A percentile compares a stretch with the other conserved stretches of the same genome.
phyloP scores from a whole-genome alignment of 1,284 basidiomycete species.

The Laetiporus sulphureus region DNA sequence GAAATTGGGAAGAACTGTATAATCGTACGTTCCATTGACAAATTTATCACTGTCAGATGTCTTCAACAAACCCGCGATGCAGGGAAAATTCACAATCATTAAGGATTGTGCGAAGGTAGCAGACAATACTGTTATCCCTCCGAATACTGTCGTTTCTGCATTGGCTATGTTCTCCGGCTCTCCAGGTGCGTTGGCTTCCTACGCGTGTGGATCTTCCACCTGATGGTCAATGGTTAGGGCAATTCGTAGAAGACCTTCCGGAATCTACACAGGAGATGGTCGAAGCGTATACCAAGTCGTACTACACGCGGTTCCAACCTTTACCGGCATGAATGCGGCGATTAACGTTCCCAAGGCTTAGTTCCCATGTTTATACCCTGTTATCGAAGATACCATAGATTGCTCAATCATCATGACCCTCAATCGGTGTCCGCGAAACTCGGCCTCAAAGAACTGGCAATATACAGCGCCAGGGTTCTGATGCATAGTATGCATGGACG shows the following conservation, averaged over 20 bases:
- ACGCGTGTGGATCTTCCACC: constrained; percentile 1
- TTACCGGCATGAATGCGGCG: no score
- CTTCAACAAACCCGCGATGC: no score
- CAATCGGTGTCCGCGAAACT: no score
- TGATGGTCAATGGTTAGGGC: constrained; percentile 41
- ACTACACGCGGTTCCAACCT: constrained; percentile 58
- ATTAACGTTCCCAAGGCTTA: no score
- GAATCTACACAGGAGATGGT: constrained; percentile 66
- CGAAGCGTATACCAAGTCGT: constrained; percentile 62
- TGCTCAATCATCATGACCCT: no score
- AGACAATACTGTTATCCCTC: constrained; percentile 85
- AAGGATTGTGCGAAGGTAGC: constrained; percentile 90
- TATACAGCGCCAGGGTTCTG: no score
- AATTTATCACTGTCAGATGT: no score
- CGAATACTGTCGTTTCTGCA: constrained; percentile 90
- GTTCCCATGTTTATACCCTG: no score
- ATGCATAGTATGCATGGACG: no score
- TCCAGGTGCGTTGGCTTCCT: constrained; percentile 57
- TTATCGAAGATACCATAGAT: no score
- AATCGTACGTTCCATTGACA: constrained; percentile 78
- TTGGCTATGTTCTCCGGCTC: constrained; percentile 84
- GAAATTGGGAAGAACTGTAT: constrained; percentile 95
- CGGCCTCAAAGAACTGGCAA: no score
- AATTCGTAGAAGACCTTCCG: constrained; percentile 77
- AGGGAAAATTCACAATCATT: constrained; percentile 97